Conservation (phyloP, 2,329 filamentous ascomycete species). For the Nemania sp. region DNA sequence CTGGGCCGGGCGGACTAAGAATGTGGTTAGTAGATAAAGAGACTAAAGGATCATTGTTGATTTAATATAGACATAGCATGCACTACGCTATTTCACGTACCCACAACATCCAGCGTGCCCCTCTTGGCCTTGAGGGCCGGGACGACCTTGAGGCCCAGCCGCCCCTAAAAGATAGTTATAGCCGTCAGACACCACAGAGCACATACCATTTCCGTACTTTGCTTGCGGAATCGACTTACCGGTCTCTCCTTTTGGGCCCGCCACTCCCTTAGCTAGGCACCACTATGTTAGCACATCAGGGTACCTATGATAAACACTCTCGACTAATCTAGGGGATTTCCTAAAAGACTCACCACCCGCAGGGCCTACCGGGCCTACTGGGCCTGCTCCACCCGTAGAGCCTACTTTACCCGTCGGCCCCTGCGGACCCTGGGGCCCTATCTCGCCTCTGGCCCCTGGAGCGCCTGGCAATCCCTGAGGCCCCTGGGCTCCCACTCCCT, state of each 20-base stretch:
- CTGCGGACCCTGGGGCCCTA: conserved; percentile 3
- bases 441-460: conserved; percentile 5
- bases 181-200: not conserved
- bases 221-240: conserved; percentile 6
- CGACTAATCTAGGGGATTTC: not conserved
- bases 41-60: not conserved
- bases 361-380: no score
- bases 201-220: not conserved
- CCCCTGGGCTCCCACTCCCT: conserved; percentile 9
- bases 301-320: not conserved
- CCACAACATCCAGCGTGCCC: conserved; percentile 28
- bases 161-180: conserved; percentile 10
- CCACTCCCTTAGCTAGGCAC: conserved; percentile 14
- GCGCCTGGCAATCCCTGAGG: conserved; percentile 10
- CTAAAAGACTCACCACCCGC: conserved; percentile 25
- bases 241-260: conserved; percentile 29
- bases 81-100: conserved; percentile 4
- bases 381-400: conserved; percentile 16
- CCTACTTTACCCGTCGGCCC: conserved; percentile 9
- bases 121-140: conserved; percentile 20
- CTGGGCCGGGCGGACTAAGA: not conserved
- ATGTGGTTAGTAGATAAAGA: not conserved
- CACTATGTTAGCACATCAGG: not conserved
- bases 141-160: conserved; percentile 26
- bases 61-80: not conserved